phyloP scores from a whole-genome alignment of 345 rosid genomes.

The Syzygium grande region DNA sequence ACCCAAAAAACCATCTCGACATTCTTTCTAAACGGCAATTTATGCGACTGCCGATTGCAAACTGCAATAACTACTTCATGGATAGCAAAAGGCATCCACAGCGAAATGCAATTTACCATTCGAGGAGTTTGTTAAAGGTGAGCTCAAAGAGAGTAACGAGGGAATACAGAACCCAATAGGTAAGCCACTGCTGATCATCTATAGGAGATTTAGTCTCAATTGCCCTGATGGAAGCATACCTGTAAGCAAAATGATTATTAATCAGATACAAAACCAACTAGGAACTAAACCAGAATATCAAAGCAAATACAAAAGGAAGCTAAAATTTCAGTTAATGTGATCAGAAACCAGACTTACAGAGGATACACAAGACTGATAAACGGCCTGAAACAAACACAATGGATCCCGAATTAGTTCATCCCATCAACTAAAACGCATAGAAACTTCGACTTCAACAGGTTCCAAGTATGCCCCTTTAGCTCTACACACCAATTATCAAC shows the following conservation, averaged over 20 bases:
- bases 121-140: conserved; percentile 80
- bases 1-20: not conserved
- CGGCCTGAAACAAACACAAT: conserved; percentile 47
- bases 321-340: not conserved
- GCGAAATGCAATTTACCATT: conserved; percentile 42
- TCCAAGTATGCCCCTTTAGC: not conserved
- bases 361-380: conserved; percentile 87
- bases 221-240: conserved; percentile 81
- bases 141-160: conserved; percentile 85
- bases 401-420: not conserved
- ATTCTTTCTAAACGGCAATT: not conserved
- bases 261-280: not conserved
- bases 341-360: conserved; percentile 49
- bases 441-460: not conserved
- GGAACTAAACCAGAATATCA: not conserved
- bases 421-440: not conserved
- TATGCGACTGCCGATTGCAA: not conserved
- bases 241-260: conserved; percentile 10
- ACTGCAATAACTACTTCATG: not conserved
- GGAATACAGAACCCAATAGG: conserved; percentile 94
- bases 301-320: not conserved
- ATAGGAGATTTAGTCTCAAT: conserved; percentile 75
- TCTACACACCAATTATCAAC: not conserved
- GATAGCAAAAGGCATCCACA: not conserved
- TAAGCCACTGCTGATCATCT: conserved; percentile 94